phyloP scores from a whole-genome alignment of 441 rosid genomes.

The Eruca vesicaria region DNA sequence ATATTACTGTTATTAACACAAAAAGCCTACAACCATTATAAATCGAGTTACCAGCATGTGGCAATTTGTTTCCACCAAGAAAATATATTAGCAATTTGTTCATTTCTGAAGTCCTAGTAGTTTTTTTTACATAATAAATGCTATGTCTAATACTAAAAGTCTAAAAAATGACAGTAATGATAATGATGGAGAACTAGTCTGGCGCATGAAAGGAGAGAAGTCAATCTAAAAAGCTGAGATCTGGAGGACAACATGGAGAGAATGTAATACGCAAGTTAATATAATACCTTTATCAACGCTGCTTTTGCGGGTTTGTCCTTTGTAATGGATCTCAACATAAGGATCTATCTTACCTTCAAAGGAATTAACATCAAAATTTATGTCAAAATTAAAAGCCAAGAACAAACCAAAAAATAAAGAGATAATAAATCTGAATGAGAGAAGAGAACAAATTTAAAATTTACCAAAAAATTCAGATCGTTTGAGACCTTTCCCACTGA shows the following conservation, averaged over 20 bases:
- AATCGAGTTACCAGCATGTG: not conserved
- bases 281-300: slow-evolving; percentile 57
- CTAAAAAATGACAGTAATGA: not conserved
- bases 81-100: not conserved
- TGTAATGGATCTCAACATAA: slow-evolving; percentile 68
- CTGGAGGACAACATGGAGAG: not conserved
- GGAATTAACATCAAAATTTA: not conserved
- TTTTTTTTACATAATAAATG: no score
- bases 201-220: not conserved
- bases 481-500: slow-evolving; percentile 68
- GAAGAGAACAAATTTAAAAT: not conserved
- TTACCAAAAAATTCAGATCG: slow-evolving; percentile 60
- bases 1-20: not conserved
- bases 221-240: slow-evolving; percentile 4
- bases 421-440: not conserved
- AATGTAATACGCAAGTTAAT: not conserved
- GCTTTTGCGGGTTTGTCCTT: slow-evolving; percentile 66
- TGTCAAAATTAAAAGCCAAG: not conserved
- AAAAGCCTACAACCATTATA: not conserved
- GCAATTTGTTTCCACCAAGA: not conserved
- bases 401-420: not conserved
- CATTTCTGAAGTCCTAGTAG: not conserved
- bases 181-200: slow-evolving; percentile 13
- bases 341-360: slow-evolving; percentile 64
- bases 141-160: not conserved